Conservation (phyloP, 2,329 filamentous ascomycete genomes). For the Hirsutella rhossiliensis region DNA sequence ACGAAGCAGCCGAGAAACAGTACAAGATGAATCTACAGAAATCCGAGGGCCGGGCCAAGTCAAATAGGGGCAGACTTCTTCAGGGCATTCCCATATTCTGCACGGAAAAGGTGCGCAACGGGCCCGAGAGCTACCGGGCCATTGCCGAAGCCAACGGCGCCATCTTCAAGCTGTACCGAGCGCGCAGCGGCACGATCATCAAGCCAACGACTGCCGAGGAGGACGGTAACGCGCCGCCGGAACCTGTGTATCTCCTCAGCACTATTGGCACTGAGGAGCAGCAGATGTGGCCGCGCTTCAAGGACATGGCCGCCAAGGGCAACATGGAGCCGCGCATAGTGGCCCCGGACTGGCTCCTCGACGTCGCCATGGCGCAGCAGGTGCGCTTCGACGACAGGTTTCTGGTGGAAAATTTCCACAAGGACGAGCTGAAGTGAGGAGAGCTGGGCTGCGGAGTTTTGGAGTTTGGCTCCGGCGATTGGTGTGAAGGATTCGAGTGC, state of each 20-base stretch:
- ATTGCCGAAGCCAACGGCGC: conserved; percentile 88
- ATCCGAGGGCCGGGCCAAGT: conserved; percentile 57
- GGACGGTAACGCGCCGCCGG: conserved; percentile 46
- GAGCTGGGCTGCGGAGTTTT: conserved; percentile 8
- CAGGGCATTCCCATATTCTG: conserved; percentile 72
- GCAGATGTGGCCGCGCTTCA: conserved; percentile 68
- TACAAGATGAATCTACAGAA: conserved; percentile 58
- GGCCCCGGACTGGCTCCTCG: conserved; percentile 77
- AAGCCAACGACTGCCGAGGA: conserved; percentile 53
- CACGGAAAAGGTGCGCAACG: conserved; percentile 66
- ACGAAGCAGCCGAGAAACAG: conserved; percentile 59
- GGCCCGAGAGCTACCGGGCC: conserved; percentile 69
- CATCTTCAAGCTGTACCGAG: conserved; percentile 64
- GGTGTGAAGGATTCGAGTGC: background rate
- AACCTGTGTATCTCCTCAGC: conserved; percentile 75
- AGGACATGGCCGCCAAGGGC: conserved; percentile 63
- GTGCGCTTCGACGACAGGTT: conserved; percentile 56
- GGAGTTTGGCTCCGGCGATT: background rate
- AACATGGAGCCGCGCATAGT: conserved; percentile 76
- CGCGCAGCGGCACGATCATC: conserved; percentile 56
- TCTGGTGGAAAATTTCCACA: conserved; percentile 33
- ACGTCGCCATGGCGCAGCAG: conserved; percentile 80
- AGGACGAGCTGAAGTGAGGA: conserved; percentile 7
- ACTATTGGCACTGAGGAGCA: conserved; percentile 55
- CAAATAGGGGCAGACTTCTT: conserved; percentile 67